Percentiles rank a stretch among this genome's conserved stretches.
phyloP scores from a whole-genome alignment of 805 yeast species.

The Debaryomyces maramus region DNA sequence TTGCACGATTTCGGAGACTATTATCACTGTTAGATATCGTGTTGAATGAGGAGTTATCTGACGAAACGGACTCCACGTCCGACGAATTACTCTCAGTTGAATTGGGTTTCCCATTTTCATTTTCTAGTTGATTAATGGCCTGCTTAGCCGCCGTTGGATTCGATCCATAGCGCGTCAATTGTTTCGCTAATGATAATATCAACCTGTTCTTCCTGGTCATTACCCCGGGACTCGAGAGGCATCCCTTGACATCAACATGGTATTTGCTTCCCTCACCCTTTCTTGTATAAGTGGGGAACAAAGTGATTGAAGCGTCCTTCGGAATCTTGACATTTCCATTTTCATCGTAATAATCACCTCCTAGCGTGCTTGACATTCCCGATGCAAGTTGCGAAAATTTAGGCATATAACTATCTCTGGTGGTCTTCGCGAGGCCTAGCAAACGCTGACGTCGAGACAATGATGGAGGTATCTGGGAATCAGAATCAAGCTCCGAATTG shows the following conservation, averaged over 20 bases:
- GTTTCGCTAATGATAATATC: slow-evolving; percentile 66
- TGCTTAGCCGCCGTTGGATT: slow-evolving; percentile 11
- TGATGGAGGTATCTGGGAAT: not conserved
- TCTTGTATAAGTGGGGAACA: slow-evolving; percentile 43
- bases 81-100: slow-evolving; percentile 15
- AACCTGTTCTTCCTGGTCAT: slow-evolving; percentile 70
- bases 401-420: slow-evolving; percentile 60
- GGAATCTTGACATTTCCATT: slow-evolving; percentile 43
- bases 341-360: slow-evolving; percentile 28
- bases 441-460: slow-evolving; percentile 46
- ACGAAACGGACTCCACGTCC: slow-evolving; percentile 22
- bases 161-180: slow-evolving; percentile 49
- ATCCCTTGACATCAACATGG: slow-evolving; percentile 67
- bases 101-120: slow-evolving; percentile 28
- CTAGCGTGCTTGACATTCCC: slow-evolving; percentile 40
- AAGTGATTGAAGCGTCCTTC: slow-evolving; percentile 56
- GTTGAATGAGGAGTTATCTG: slow-evolving; percentile 9
- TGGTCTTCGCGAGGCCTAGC: slow-evolving; percentile 51
- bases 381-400: slow-evolving; percentile 48
- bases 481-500: not conserved
- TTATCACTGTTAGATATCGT: slow-evolving; percentile 6
- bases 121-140: slow-evolving; percentile 26
- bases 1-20: slow-evolving; percentile 6
- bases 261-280: slow-evolving; percentile 21
- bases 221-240: slow-evolving; percentile 68